Evolutionary conservation across 2,329 filamentous ascomycete species (phyloP).

Genomic region (Calycina marina): DNA sequence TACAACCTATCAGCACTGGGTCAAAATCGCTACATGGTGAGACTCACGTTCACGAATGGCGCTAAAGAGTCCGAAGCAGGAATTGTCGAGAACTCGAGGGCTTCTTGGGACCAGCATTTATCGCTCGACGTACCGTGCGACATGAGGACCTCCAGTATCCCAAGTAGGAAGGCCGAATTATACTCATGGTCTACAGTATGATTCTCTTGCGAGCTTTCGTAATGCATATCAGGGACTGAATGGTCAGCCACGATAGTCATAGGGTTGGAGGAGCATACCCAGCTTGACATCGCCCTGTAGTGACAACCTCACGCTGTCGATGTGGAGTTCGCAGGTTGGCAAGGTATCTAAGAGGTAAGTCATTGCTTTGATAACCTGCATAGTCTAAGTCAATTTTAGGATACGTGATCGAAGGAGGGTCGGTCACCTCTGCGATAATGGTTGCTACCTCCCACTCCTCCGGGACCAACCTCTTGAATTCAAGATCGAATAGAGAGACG

Average conservation of each 20-base stretch:
- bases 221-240: slow-evolving; percentile 8
- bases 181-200: slow-evolving; percentile 1
- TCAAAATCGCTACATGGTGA: background rate
- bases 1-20: slow-evolving; percentile 4
- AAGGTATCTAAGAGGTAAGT: slow-evolving; percentile 8
- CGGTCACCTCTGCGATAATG: slow-evolving; percentile 10
- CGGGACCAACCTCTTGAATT: slow-evolving; percentile 6
- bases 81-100: slow-evolving; percentile 8
- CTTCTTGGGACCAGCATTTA: slow-evolving; percentile 7
- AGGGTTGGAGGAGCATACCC: slow-evolving; percentile 3
- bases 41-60: slow-evolving; percentile 9
- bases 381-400: slow-evolving; percentile 2
- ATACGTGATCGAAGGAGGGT: slow-evolving; percentile 1
- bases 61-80: slow-evolving; percentile 6
- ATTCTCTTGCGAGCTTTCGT: slow-evolving; percentile 5
- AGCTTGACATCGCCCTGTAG: slow-evolving; percentile 10
- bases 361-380: slow-evolving; percentile 11
- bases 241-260: slow-evolving; percentile 1
- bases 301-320: slow-evolving; percentile 9
- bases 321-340: slow-evolving; percentile 4
- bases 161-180: slow-evolving; percentile 7
- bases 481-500: slow-evolving; percentile 7
- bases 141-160: slow-evolving; percentile 11
- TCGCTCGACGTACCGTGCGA: slow-evolving; percentile 3
- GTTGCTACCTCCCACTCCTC: slow-evolving; percentile 12